Evolutionary conservation across 2,329 filamentous ascomycete species (phyloP).

Genomic region (Ceratocystiopsis sp.): DNA sequence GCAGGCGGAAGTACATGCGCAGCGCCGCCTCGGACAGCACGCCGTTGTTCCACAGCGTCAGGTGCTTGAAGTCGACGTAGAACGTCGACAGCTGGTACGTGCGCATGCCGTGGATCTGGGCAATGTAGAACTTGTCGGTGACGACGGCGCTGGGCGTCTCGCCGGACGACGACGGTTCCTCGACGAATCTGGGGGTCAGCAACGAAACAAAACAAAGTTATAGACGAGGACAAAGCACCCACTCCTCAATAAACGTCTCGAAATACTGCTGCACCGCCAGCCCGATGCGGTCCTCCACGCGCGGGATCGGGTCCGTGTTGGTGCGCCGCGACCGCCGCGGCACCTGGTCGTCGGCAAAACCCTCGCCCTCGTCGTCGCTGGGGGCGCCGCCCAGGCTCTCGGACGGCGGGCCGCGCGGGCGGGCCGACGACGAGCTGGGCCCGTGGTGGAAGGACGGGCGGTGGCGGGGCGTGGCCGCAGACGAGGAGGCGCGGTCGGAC

Average conservation of each 20-base stretch:
- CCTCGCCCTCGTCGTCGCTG: constrained; percentile 46
- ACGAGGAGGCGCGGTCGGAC: constrained; percentile 27
- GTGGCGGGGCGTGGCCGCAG: constrained; percentile 24
- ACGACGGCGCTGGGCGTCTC: constrained; percentile 46
- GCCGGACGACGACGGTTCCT: constrained; percentile 48
- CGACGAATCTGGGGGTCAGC: constrained; percentile 35
- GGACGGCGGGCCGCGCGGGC: constrained; percentile 42
- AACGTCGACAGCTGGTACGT: constrained; percentile 64
- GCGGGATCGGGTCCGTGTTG: constrained; percentile 39
- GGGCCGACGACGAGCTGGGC: constrained; percentile 31
- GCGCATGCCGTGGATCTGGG: constrained; percentile 64
- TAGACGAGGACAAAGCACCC: constrained; percentile 14
- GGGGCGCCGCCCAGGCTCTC: constrained; percentile 37
- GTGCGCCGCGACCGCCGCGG: constrained; percentile 31
- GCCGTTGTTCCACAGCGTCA: constrained; percentile 60
- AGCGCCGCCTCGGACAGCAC: constrained; percentile 74
- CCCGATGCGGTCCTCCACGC: constrained; percentile 61
- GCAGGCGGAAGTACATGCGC: constrained; percentile 84
- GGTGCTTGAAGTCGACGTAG: constrained; percentile 75
- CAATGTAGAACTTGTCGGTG: constrained; percentile 71
- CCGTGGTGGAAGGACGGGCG: constrained; percentile 18
- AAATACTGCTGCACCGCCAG: constrained; percentile 61
- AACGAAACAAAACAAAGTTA: not conserved
- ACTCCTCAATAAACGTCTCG: constrained; percentile 66
- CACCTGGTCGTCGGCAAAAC: constrained; percentile 48